A percentile compares a stretch with the other conserved stretches of the same genome.
Evolutionary conservation across 2,329 filamentous ascomycete genomes (phyloP).

Genomic region (Xylariales sp.): DNA sequence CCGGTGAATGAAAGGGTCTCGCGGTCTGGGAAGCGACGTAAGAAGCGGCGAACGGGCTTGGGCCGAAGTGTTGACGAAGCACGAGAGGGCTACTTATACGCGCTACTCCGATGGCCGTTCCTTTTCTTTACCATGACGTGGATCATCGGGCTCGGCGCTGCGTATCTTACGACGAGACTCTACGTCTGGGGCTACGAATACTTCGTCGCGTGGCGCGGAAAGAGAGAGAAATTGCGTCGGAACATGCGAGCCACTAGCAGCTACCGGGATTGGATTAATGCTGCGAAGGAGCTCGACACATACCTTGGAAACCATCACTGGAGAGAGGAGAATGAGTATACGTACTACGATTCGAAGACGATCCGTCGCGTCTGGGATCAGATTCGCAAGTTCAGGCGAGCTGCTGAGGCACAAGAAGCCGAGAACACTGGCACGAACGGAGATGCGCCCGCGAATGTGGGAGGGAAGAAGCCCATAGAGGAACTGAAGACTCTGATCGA

Average conservation of each 20-base stretch:
- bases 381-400: constrained; percentile 59
- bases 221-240: constrained; percentile 64
- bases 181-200: constrained; percentile 95
- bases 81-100: constrained; percentile 86
- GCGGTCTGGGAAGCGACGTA: constrained; percentile 19
- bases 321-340: constrained; percentile 73
- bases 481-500: constrained; percentile 76
- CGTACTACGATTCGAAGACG: constrained; percentile 85
- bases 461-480: constrained; percentile 54
- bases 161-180: constrained; percentile 75
- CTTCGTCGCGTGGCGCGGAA: constrained; percentile 82
- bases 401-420: constrained; percentile 48
- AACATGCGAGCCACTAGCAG: constrained; percentile 66
- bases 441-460: constrained; percentile 27
- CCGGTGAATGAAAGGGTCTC: constrained; percentile 37
- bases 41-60: constrained; percentile 33
- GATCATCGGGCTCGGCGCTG: constrained; percentile 67
- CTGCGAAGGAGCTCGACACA: constrained; percentile 72
- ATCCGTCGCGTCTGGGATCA: constrained; percentile 73
- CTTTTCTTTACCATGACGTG: constrained; percentile 75
- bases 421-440: constrained; percentile 28
- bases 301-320: constrained; percentile 78
- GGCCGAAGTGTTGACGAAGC: constrained; percentile 82
- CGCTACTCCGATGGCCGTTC: constrained; percentile 86
- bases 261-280: constrained; percentile 79